Evolutionary conservation across 2,329 filamentous ascomycete species (phyloP).

Genomic region (Stemphylium vesicarium): DNA sequence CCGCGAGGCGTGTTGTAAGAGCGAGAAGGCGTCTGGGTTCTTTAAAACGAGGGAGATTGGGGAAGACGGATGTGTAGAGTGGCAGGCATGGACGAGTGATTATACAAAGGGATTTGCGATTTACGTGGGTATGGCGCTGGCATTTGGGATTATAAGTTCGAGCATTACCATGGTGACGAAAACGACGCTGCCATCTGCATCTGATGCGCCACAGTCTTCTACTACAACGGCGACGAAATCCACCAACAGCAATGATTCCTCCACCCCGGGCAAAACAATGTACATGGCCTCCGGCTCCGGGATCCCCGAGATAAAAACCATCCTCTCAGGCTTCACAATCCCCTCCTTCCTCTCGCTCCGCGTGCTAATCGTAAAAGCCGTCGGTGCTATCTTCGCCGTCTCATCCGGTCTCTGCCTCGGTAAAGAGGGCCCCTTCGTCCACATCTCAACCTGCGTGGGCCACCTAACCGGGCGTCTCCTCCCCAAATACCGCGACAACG

Average conservation of each 20-base stretch:
- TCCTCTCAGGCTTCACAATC: slow-evolving; percentile 66
- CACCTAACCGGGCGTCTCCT: slow-evolving; percentile 60
- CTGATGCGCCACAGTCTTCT: slow-evolving; percentile 33
- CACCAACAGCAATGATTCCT: slow-evolving; percentile 13
- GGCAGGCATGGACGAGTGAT: slow-evolving; percentile 53
- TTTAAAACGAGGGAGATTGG: neutral
- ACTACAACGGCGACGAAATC: neutral
- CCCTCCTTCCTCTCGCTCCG: slow-evolving; percentile 63
- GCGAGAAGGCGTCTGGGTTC: slow-evolving; percentile 24
- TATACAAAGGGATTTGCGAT: slow-evolving; percentile 55
- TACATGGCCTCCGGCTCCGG: slow-evolving; percentile 66
- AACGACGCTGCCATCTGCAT: slow-evolving; percentile 55
- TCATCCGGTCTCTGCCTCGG: slow-evolving; percentile 66
- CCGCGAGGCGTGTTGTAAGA: slow-evolving; percentile 58
- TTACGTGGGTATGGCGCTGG: slow-evolving; percentile 58
- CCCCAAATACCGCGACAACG: slow-evolving; percentile 64
- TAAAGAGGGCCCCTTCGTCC: slow-evolving; percentile 68
- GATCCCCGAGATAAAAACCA: slow-evolving; percentile 68
- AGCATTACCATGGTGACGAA: slow-evolving; percentile 59
- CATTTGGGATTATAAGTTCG: slow-evolving; percentile 58
- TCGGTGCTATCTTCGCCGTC: slow-evolving; percentile 65
- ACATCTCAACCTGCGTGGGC: slow-evolving; percentile 65
- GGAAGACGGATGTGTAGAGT: slow-evolving; percentile 47
- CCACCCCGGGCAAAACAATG: slow-evolving; percentile 57
- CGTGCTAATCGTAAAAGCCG: slow-evolving; percentile 62